Conservation (phyloP, 768 basidiomycete genomes). For the Hemileccinum impolitum region DNA sequence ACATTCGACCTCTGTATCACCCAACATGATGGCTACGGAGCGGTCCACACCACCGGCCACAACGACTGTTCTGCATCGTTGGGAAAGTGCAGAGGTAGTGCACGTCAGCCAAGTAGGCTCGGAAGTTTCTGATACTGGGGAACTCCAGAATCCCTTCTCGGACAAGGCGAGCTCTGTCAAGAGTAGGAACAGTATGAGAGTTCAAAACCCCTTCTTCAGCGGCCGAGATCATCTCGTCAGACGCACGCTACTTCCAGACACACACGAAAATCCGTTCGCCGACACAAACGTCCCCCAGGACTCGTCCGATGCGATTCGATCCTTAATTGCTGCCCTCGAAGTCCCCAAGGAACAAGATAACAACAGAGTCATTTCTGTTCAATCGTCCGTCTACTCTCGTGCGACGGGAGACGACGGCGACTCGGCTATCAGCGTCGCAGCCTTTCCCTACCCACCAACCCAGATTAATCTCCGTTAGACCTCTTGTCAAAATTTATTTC, state of each 20-base stretch:
- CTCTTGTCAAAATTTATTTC: background rate
- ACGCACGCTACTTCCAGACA: conserved; percentile 15
- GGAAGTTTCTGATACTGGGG: background rate
- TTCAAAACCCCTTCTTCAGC: conserved; percentile 40
- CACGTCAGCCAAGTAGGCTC: conserved; percentile 33
- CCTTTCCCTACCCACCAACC: conserved; percentile 32
- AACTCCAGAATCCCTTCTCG: conserved; percentile 26
- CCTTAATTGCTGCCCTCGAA: conserved; percentile 67
- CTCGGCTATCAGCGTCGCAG: conserved; percentile 24
- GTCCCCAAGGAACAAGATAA: conserved; percentile 41
- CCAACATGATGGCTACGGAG: conserved; percentile 45
- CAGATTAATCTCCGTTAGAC: conserved; percentile 9
- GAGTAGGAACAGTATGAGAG: conserved; percentile 12
- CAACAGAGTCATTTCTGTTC: conserved; percentile 56
- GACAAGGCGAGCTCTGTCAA: conserved; percentile 17
- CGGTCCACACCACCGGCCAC: conserved; percentile 62
- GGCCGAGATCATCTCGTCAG: conserved; percentile 35
- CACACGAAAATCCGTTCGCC: conserved; percentile 40
- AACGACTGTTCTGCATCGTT: conserved; percentile 49
- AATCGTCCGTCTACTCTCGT: conserved; percentile 43
- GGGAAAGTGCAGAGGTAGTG: conserved; percentile 70
- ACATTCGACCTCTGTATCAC: conserved; percentile 48
- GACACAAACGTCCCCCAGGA: conserved; percentile 30
- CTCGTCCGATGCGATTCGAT: conserved; percentile 45
- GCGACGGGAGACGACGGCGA: conserved; percentile 22